Base-by-base conservation (phyloP, 176 grass and related monocot genomes). In the Oryza coarctata region DNA sequence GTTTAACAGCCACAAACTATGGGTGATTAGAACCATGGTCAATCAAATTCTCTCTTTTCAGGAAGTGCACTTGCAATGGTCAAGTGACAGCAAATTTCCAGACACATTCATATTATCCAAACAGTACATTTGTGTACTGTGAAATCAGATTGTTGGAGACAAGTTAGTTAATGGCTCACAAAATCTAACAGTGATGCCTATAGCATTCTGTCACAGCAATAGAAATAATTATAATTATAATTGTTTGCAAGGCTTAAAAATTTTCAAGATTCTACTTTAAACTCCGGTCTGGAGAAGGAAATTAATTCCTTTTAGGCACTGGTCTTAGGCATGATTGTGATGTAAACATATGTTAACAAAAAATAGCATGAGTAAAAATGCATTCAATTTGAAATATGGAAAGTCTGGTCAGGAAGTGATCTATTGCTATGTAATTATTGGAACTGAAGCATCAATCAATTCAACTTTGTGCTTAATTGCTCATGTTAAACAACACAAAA, bases 361-460 rank as follows among this genome's bases (percentile, higher is more conserved):
- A 50, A 35, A 55, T 73, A 63, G 52, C 26, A 61, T n/a, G 25
- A 65, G 61, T 18, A 44, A 65, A 63, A 27, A 31, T 52, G 22
- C 44, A 30, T 28, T 32, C 20, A 13, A 57, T 77, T 85, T 66
- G 28, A 70, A 57, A 14, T 47, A 30, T 4, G 22, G 3, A 68
- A 80, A 27, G 2, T 60, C 39, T 3, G 2, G 52, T 47, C 39
- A 4, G 14, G 7, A 22, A 82, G 70, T 64, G 13, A 77, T 31
- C 13, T 31, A 65, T 44, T 68, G 30, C 2, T 12, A 86, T 2
- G 1, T 36, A 82, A 81, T 3, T 28, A 41, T 60, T 71, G 71
- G 26, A 36, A 17, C 43, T 52, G 39, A 18, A 36, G 69, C 35
- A 87, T 87, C 83, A 63, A 14, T 62, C 13, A 75, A 70, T 71